Percentiles rank a stretch among this genome's conserved stretches.
These are phyloP conservation scores for Ambrosia trifida DNA, from an alignment of 129 eudicot species.

Conservation along the genomic window DNA sequence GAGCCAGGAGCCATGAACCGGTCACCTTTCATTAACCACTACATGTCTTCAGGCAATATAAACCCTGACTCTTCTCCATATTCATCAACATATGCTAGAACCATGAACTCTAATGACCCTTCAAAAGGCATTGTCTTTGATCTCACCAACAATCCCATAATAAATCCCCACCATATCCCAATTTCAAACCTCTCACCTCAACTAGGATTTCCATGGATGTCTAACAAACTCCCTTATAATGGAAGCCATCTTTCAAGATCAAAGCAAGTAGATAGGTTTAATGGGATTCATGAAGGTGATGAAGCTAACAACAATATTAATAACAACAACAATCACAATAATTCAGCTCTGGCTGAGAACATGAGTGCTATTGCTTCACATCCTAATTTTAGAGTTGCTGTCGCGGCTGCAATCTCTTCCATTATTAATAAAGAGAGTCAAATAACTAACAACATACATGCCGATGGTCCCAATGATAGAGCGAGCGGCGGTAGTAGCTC, in stretches of 20 bases:
- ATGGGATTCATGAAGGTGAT: conserved; percentile 17
- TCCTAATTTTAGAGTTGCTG: conserved; percentile 93
- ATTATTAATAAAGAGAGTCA: conserved; percentile 70
- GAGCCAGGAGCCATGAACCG: conserved; percentile 38
- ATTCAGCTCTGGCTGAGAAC: conserved; percentile 55
- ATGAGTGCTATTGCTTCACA: conserved; percentile 79
- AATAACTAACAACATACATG: conserved; percentile 28
- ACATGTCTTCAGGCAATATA: conserved; percentile 21
- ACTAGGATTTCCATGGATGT: conserved; percentile 55
- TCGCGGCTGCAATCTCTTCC: conserved; percentile 87
- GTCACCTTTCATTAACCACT: conserved; percentile 35
- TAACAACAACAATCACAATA: conserved; percentile 18
- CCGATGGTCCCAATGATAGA: conserved; percentile 33
- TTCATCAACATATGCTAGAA: conserved; percentile 39
- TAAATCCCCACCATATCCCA: conserved; percentile 38
- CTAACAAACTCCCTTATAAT: conserved; percentile 35
- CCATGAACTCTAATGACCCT: conserved; percentile 54
- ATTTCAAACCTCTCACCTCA: conserved; percentile 39
- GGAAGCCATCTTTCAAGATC: conserved; percentile 28
- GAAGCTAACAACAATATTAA: conserved; percentile 15
- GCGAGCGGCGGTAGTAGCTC: conserved; percentile 43
- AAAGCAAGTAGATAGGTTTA: conserved; percentile 26
- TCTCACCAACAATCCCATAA: conserved; percentile 48
- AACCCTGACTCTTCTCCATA: conserved; percentile 43
- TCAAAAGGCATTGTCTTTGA: conserved; percentile 66